Base-by-base conservation (phyloP, 139 green algal species). In the Gonium pectorale region DNA sequence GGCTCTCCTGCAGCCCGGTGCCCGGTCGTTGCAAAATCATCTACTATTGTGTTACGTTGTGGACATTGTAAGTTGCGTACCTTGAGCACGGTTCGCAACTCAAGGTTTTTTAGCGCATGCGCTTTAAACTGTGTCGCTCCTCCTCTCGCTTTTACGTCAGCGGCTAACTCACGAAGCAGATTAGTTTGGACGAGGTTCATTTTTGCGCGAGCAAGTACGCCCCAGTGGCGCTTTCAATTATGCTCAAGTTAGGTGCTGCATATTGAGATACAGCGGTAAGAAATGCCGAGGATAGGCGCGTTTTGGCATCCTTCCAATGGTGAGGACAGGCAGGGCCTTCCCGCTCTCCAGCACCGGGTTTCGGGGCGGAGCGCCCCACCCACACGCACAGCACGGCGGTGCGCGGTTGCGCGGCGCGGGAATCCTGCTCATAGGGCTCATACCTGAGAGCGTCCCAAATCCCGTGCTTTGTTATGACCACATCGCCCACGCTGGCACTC, bases 1-100 rank as follows among this genome's bases (percentile, higher is more conserved):
- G 92, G 60, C 89, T 93, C 52, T 95, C 92, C 90, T 95, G 88
- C 62, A 37, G 33, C n/a, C n/a, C 69, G 33, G n/a, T n/a, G n/a
- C n/a, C n/a, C 11, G 33, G 8, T 24, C 31, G 43, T 6, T 29
- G 31, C 35, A 27, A 44, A 70, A 44, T 70, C 8, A 19, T 70
- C 31, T 26, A 70, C 31, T 44, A 24, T 44, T 24, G 29, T 43
- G 29, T 8, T 9, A 26, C 26, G 24, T 19, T 62, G 11, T 29
- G n/a, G 29, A 62, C 6, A 38, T 29, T 24, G 31, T 44, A 43
- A n/a, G n/a, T n/a, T n/a, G n/a, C n/a, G n/a, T 43, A 66, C 78
- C 78, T 85, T 85, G 9, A 85, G 64, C 2, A 85, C 79, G 0
- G 79, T 85, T 2, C 60, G 60, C 26, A 85, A 40, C 44, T 85